phyloP scores from a whole-genome alignment of 2,329 filamentous ascomycete genomes.

The Fusarium oxysporum region DNA sequence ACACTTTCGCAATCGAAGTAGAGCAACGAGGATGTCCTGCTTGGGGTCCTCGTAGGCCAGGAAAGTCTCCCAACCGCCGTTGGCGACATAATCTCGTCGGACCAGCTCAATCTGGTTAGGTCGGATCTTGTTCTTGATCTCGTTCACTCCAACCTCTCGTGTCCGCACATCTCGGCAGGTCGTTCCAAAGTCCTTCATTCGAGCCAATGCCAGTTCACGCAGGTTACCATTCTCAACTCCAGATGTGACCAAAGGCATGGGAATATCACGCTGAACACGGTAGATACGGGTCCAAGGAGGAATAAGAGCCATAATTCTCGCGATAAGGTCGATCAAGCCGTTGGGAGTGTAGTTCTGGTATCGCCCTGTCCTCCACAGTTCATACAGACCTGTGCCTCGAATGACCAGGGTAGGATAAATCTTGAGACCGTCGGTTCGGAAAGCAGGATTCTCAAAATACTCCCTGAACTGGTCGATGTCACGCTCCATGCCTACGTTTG shows the following conservation, averaged over 20 bases:
- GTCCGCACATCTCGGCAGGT: constrained; percentile 96
- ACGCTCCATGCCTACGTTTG: constrained; percentile 98
- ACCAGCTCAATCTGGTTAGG: constrained; percentile 97
- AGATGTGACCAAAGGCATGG: constrained; percentile 99
- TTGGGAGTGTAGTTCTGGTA: constrained; percentile 99
- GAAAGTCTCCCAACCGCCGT: constrained; percentile 98
- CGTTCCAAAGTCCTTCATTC: constrained; percentile 99
- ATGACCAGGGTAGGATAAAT: constrained; percentile 99
- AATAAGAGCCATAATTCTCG: constrained; percentile 92
- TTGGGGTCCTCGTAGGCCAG: constrained; percentile 98
- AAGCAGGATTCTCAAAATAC: constrained; percentile 96
- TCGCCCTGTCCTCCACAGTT: constrained; percentile 94
- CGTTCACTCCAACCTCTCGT: constrained; percentile 96
- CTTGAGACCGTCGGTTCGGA: constrained; percentile 95
- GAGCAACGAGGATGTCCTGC: constrained; percentile 94
- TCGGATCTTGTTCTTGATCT: constrained; percentile 98
- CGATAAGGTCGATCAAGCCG: constrained; percentile 93
- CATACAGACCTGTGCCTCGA: constrained; percentile 94
- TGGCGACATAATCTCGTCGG: constrained; percentile 91
- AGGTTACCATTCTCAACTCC: constrained; percentile 98
- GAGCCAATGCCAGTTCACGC: constrained; percentile 89
- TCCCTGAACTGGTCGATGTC: constrained; percentile 97
- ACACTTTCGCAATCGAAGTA: constrained; percentile 91
- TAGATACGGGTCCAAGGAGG: constrained; percentile 99
- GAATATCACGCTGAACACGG: constrained; percentile 97